These are phyloP conservation scores for Tuber calosporum DNA, from an alignment of 495 filamentous ascomycete species.

Conservation along the genomic window DNA sequence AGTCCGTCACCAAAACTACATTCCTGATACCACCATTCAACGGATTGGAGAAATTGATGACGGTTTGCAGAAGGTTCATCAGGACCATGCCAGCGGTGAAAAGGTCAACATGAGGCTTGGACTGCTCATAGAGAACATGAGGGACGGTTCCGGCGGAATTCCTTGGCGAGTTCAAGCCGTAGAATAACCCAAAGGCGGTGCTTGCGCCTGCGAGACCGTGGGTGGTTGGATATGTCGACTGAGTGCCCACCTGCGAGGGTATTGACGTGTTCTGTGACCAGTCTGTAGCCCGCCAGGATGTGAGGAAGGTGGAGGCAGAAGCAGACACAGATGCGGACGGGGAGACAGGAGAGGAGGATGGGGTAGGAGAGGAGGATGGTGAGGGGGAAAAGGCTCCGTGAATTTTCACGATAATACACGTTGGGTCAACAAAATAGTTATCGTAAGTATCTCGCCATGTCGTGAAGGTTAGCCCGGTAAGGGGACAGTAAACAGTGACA, in stretches of 20 bases:
- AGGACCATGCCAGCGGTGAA: slow-evolving; percentile 32
- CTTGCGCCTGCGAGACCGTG: not conserved
- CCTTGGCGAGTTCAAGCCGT: slow-evolving; percentile 15
- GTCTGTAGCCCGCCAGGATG: not conserved
- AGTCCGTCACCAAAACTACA: slow-evolving; percentile 29
- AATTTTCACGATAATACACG: slow-evolving; percentile 23
- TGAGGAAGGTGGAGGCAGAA: slow-evolving; percentile 9
- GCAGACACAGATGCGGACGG: slow-evolving; percentile 14
- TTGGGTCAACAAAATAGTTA: slow-evolving; percentile 23
- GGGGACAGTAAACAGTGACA: slow-evolving; percentile 21
- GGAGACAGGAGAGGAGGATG: slow-evolving; percentile 17
- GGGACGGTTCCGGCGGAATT: slow-evolving; percentile 18
- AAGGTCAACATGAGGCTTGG: slow-evolving; percentile 29
- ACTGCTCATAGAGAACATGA: slow-evolving; percentile 11
- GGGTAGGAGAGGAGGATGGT: slow-evolving; percentile 18
- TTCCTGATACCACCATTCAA: slow-evolving; percentile 11
- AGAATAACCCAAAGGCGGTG: slow-evolving; percentile 23
- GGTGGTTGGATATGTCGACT: not conserved
- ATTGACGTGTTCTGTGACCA: not conserved
- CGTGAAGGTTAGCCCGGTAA: slow-evolving; percentile 19
- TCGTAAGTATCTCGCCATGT: slow-evolving; percentile 23
- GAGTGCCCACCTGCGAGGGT: not conserved
- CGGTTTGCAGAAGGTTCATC: slow-evolving; percentile 7
- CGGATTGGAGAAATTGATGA: slow-evolving; percentile 8
- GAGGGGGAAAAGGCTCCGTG: slow-evolving; percentile 17